A percentile compares a stretch with the other conserved stretches of the same genome.
Conservation (phyloP, 2,329 filamentous ascomycete genomes). For the Pseudocercospora musae region DNA sequence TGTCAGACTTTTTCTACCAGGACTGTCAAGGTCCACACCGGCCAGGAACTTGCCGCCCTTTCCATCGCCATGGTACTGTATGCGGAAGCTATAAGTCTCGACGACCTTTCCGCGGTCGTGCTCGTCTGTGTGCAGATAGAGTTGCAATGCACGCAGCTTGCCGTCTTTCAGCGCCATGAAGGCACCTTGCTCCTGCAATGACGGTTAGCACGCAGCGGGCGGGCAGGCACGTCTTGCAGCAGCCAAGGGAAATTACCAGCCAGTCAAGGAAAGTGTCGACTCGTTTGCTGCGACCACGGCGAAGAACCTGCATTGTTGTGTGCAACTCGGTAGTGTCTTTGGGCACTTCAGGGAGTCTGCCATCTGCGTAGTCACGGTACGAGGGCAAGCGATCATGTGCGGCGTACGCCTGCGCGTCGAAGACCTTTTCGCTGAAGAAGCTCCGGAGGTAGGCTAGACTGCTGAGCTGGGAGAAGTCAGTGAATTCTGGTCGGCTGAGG, state of each 20-base stretch:
- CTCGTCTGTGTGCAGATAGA: slow-evolving; percentile 45
- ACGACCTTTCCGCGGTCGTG: slow-evolving; percentile 38
- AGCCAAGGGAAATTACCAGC: slow-evolving; percentile 37
- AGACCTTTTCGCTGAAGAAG: slow-evolving; percentile 35
- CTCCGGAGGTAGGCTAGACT: slow-evolving; percentile 33
- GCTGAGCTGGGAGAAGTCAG: slow-evolving; percentile 33
- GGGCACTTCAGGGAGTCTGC: slow-evolving; percentile 11
- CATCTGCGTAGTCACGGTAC: slow-evolving; percentile 35
- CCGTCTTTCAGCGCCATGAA: slow-evolving; percentile 46
- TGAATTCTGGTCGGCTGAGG: neutral
- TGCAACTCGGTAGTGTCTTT: slow-evolving; percentile 6
- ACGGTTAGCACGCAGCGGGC: slow-evolving; percentile 24
- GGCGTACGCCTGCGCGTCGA: slow-evolving; percentile 31
- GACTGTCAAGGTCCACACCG: slow-evolving; percentile 31
- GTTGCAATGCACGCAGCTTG: slow-evolving; percentile 45
- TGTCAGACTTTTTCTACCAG: slow-evolving; percentile 34
- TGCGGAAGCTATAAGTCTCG: slow-evolving; percentile 50
- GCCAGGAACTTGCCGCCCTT: slow-evolving; percentile 18
- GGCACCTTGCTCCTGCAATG: slow-evolving; percentile 46
- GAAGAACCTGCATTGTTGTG: slow-evolving; percentile 38
- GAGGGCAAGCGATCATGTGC: slow-evolving; percentile 23
- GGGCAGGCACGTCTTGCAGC: neutral
- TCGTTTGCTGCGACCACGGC: slow-evolving; percentile 39
- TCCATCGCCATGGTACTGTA: slow-evolving; percentile 39
- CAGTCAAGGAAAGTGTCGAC: slow-evolving; percentile 47